These are phyloP conservation scores for Eucalyptus regnans DNA, from an alignment of 345 rosid species.

Conservation along the genomic window DNA sequence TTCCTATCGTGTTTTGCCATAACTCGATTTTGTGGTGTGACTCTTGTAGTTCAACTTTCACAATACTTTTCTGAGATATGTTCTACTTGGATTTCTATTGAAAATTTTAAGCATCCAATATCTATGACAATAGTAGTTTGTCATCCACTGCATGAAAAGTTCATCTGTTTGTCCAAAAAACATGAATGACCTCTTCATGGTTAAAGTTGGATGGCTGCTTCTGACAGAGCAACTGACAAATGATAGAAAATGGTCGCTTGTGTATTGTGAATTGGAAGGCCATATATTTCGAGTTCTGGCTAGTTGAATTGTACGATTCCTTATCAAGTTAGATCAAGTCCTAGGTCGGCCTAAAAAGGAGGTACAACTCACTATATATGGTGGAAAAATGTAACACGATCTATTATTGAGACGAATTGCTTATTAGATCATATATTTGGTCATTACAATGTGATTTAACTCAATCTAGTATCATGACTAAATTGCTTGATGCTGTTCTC, in stretches of 20 bases:
- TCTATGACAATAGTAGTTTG: neutral
- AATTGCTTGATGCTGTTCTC: neutral
- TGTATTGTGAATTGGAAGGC: neutral
- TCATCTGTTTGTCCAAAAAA: neutral
- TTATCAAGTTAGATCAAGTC: neutral
- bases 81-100: neutral
- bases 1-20: neutral
- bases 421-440: neutral
- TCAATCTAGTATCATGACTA: neutral
- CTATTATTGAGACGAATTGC: neutral
- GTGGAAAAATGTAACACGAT: neutral
- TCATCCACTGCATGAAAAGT: neutral
- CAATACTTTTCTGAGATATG: neutral
- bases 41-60: neutral
- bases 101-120: neutral
- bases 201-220: neutral
- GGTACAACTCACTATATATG: neutral
- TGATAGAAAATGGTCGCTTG: neutral
- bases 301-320: neutral
- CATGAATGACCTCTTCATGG: neutral
- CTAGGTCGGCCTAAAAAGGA: neutral
- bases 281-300: neutral
- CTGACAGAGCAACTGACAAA: neutral
- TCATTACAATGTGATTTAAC: neutral
- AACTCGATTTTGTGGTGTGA: neutral